Percentiles rank a stretch among this genome's conserved stretches.
These are phyloP conservation scores for Ceratobasidium sp. DNA, from an alignment of 1,284 basidiomycete species.

Conservation along the genomic window DNA sequence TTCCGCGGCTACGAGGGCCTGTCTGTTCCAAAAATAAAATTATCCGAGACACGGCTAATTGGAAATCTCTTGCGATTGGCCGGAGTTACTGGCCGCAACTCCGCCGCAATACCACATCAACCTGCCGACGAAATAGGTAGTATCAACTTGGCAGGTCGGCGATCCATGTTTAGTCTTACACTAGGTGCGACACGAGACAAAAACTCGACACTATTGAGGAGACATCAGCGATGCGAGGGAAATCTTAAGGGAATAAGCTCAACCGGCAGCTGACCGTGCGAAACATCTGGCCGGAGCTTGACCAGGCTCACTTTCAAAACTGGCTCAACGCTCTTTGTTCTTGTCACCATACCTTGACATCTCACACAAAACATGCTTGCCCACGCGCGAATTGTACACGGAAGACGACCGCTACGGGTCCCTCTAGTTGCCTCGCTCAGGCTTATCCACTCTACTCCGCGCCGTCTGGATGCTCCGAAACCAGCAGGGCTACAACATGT, in stretches of 20 bases:
- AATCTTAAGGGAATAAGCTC: constrained; percentile 6
- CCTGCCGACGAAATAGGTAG: neutral
- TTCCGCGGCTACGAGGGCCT: no score
- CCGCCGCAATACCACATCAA: neutral
- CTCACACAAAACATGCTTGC: constrained; percentile 10
- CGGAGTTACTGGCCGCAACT: neutral
- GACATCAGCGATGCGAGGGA: neutral
- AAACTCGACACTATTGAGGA: neutral
- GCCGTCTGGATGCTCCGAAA: constrained; percentile 8
- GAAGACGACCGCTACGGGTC: neutral
- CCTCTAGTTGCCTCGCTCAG: constrained; percentile 24
- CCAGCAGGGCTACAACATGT: constrained; percentile 7
- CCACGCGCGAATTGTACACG: constrained; percentile 15
- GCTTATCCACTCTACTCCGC: constrained; percentile 22
- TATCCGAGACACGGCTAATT: neutral
- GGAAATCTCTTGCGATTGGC: neutral
- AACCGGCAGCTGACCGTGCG: constrained; percentile 36
- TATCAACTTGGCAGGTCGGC: neutral
- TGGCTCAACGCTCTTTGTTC: neutral
- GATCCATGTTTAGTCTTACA: neutral
- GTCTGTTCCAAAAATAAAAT: no score
- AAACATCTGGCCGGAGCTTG: constrained; percentile 36
- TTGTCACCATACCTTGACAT: neutral
- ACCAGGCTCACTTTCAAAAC: neutral
- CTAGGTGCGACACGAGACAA: neutral